Conservation (phyloP, 176 grass and related monocot species). For the Eragrostis curvula region DNA sequence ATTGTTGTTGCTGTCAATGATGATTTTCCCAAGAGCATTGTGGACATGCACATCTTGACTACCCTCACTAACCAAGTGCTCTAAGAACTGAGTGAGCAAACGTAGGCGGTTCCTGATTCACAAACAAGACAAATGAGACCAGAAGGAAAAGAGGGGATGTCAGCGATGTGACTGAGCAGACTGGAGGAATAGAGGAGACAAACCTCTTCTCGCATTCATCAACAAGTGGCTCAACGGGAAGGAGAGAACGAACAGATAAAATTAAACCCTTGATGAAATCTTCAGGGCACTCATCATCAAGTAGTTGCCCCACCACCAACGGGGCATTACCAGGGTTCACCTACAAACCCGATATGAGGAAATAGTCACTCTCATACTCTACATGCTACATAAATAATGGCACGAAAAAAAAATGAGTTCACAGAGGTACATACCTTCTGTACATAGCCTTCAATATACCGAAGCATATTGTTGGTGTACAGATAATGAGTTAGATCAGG, state of each 20-base stretch:
- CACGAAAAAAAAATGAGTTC: slow-evolving; percentile 8
- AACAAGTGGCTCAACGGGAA: slow-evolving; percentile 92
- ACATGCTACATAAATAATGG: slow-evolving; percentile 3
- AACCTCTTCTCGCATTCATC: slow-evolving; percentile 97
- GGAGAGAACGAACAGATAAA: slow-evolving; percentile 87
- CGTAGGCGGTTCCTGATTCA: slow-evolving; percentile 77
- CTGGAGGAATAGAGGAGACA: not conserved
- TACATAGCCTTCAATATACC: slow-evolving; percentile 99
- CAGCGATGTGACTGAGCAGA: not conserved
- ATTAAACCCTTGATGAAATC: slow-evolving; percentile 99
- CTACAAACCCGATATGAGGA: slow-evolving; percentile 47
- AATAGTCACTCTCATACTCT: slow-evolving; percentile 29
- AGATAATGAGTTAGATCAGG: slow-evolving; percentile 96
- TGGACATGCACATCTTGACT: slow-evolving; percentile 99
- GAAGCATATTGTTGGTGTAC: slow-evolving; percentile 94
- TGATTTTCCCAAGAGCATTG: slow-evolving; percentile 96
- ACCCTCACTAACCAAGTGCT: slow-evolving; percentile 90
- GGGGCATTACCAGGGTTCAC: slow-evolving; percentile 96
- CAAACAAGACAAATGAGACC: slow-evolving; percentile 37
- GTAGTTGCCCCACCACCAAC: slow-evolving; percentile 86
- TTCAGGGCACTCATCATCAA: slow-evolving; percentile 97
- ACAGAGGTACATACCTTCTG: slow-evolving; percentile 67
- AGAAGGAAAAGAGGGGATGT: not conserved
- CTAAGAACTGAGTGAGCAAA: slow-evolving; percentile 87
- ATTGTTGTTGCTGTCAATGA: slow-evolving; percentile 96